Percentiles rank a stretch among this genome's conserved stretches.
Conservation (phyloP, 306 rosid genomes). For the Chamaecrista fasciculata region DNA sequence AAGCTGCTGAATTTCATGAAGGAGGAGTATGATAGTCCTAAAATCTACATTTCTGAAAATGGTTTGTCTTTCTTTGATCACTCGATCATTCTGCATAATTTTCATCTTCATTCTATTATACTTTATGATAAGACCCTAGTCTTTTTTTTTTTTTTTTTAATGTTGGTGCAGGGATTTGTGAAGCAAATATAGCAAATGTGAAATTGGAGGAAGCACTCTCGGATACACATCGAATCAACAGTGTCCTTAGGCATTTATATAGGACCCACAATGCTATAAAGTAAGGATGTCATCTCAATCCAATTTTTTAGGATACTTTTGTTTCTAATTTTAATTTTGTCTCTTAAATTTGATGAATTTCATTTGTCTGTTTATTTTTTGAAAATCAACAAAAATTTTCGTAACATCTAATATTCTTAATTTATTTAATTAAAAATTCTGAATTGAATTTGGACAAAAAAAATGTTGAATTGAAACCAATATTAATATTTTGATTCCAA, state of each 20-base stretch:
- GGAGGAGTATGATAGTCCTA: background rate
- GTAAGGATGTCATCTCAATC: constrained; percentile 15
- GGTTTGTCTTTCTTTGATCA: background rate
- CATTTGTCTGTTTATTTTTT: too few species aligned
- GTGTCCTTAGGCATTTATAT: constrained; percentile 16
- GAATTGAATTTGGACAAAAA: too few species aligned
- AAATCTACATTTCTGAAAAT: background rate
- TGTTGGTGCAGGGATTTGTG: constrained; percentile 16
- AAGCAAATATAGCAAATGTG: background rate
- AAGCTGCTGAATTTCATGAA: constrained; percentile 12
- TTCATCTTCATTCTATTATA: background rate
- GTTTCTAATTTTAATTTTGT: too few species aligned
- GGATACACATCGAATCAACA: constrained; percentile 26
- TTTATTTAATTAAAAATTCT: too few species aligned
- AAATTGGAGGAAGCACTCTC: background rate
- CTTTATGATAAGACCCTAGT: background rate
- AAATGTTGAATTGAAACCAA: too few species aligned
- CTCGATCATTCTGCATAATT: background rate
- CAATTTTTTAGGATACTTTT: too few species aligned
- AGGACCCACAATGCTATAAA: constrained; percentile 1
- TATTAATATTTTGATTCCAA: too few species aligned
- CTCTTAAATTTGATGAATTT: too few species aligned
- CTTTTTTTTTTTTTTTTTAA: too few species aligned
- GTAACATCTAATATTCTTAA: too few species aligned
- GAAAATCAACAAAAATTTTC: too few species aligned